A percentile compares a stretch with the other conserved stretches of the same genome.
Evolutionary conservation across 2,329 filamentous ascomycete genomes (phyloP).

Genomic region (Xylaria sp.): DNA sequence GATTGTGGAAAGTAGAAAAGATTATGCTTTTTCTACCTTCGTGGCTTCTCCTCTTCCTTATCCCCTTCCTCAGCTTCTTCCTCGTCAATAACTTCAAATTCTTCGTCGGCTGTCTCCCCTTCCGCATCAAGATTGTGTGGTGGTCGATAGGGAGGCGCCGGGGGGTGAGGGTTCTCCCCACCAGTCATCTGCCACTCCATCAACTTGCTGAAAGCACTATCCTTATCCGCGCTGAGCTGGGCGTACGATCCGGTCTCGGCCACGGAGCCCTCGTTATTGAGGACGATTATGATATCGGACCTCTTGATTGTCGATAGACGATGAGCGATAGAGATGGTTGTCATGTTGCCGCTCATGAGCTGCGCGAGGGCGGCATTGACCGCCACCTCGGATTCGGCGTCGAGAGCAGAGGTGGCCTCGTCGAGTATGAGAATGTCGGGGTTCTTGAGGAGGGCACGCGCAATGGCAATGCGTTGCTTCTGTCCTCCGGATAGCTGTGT

Average conservation of each 20-base stretch:
- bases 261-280: conserved; percentile 86
- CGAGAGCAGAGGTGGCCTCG: conserved; percentile 93
- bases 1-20: conserved; percentile 28
- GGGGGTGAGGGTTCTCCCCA: conserved; percentile 68
- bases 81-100: conserved; percentile 39
- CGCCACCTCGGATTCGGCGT: conserved; percentile 95
- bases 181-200: conserved; percentile 99
- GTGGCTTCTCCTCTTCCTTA: conserved; percentile 35
- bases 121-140: conserved; percentile 58
- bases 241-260: conserved; percentile 90
- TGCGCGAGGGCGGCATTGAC: conserved; percentile 90
- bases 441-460: conserved; percentile 91
- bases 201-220: conserved; percentile 90
- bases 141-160: conserved; percentile 50
- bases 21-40: conserved; percentile 35
- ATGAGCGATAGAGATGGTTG: conserved; percentile 97
- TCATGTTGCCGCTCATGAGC: conserved; percentile 87
- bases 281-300: conserved; percentile 92
- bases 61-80: conserved; percentile 23
- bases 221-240: conserved; percentile 75
- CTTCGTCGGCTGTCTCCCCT: conserved; percentile 28
- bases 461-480: conserved; percentile 98
- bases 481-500: conserved; percentile 95
- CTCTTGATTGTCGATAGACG: conserved; percentile 96
- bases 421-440: conserved; percentile 97